These are phyloP conservation scores for Pseudozyma hubeiensis DNA, from an alignment of 1,284 basidiomycete genomes.

Conservation along the genomic window DNA sequence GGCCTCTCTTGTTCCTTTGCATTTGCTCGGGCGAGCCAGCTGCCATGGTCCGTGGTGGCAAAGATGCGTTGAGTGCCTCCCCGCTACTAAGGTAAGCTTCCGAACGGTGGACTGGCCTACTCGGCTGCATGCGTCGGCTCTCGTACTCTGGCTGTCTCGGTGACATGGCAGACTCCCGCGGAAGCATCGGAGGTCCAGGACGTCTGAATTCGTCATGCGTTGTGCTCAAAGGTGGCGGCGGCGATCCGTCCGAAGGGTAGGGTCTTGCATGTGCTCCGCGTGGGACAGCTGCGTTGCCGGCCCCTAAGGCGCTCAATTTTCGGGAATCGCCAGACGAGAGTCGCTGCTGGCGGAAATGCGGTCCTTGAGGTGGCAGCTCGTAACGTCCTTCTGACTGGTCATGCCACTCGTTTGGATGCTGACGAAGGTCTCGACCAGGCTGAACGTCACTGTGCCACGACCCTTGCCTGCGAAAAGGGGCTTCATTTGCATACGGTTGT, in stretches of 20 bases:
- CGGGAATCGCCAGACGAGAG: constrained; percentile 15
- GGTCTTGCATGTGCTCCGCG: constrained; percentile 1
- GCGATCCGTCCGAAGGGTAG: constrained; percentile 1
- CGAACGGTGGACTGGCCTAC: constrained; percentile 15
- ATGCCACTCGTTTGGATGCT: constrained; percentile 9
- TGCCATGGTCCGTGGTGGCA: constrained; percentile 21
- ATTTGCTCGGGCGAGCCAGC: constrained; percentile 20
- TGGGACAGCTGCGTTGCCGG: constrained; percentile 2
- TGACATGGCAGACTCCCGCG: constrained; percentile 25
- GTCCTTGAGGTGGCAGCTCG: constrained; percentile 10
- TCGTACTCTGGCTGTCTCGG: constrained; percentile 25
- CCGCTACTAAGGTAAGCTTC: constrained; percentile 17
- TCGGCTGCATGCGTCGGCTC: constrained; percentile 17
- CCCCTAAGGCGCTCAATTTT: constrained; percentile 17
- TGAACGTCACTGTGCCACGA: constrained; percentile 30
- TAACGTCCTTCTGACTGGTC: constrained; percentile 13
- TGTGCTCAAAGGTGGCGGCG: constrained; percentile 1
- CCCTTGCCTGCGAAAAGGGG: constrained; percentile 11
- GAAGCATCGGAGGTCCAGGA: constrained; percentile 20
- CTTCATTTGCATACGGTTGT: constrained; percentile 19
- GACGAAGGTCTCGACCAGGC: constrained; percentile 4
- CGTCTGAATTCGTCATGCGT: constrained; percentile 37
- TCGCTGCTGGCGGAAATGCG: constrained; percentile 6
- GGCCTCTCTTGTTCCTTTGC: constrained; percentile 44
- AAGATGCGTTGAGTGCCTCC: constrained; percentile 14